A percentile compares a stretch with the other conserved stretches of the same genome.
phyloP scores from a whole-genome alignment of 140 eudicot species.

The Cichorium intybus region DNA sequence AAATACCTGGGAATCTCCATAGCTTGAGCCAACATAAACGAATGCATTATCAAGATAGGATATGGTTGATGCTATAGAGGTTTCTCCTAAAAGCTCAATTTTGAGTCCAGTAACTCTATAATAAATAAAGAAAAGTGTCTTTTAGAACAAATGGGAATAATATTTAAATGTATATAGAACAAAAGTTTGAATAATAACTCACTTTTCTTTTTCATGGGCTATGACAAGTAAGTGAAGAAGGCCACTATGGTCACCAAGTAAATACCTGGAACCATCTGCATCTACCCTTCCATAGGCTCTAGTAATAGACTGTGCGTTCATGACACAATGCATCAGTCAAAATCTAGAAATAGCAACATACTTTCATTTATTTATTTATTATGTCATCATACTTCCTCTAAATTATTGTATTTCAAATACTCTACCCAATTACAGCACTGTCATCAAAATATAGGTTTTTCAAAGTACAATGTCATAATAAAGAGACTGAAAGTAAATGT shows the following conservation, averaged over 20 bases:
- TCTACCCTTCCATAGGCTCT: constrained; percentile 97
- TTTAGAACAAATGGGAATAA: not conserved
- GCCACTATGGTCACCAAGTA: constrained; percentile 94
- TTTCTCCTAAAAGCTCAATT: constrained; percentile 93
- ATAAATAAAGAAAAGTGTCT: not conserved
- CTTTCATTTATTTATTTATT: not conserved
- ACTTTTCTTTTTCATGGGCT: constrained; percentile 95
- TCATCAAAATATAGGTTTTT: no score
- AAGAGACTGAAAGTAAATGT: no score
- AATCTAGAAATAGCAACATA: constrained; percentile 1
- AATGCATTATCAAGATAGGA: constrained; percentile 97
- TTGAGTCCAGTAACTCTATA: constrained; percentile 94
- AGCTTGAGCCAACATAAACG: constrained; percentile 94
- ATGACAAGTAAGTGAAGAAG: constrained; percentile 96
- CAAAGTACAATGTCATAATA: no score
- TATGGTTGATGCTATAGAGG: constrained; percentile 94
- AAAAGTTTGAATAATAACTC: constrained; percentile 32
- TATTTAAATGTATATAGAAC: not conserved
- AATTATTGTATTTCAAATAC: no score
- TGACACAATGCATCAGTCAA: constrained; percentile 10
- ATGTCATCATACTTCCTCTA: no score
- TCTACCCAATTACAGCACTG: no score
- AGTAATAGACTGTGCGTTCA: constrained; percentile 62
- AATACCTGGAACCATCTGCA: constrained; percentile 93
- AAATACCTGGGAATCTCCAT: constrained; percentile 97